Evolutionary conservation across 1,139 yeast genomes (phyloP), one percentile per base, ranked within the genome.

Genomic region (Geotrichum aggregatum): DNA sequence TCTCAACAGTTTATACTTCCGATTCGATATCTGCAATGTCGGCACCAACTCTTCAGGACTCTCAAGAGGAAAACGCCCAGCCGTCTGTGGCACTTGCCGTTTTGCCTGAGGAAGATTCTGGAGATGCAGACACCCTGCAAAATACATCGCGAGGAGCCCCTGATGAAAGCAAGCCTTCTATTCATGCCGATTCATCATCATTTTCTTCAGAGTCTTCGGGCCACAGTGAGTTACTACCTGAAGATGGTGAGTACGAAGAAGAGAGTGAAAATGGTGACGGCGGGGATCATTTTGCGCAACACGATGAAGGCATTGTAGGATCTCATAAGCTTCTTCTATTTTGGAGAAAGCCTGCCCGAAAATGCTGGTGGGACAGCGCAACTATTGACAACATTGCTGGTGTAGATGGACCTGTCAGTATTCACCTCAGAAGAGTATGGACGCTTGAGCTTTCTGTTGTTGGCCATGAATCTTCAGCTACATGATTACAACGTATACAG

Each of bases 311-410:
- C 64, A 65, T 68, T 62, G 73, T 72, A 30, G 75, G 77, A 50
- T 76, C 80, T 3, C 87, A 92, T 33, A 92, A 92, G 66, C 76
- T 92, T 52, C 75, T 92, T 39, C 73, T 92, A 55, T 94, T 92
- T 66, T 92, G 98, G 98, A 78, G 96, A 58, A 92, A 92, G 66
- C 99, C 99, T 0, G 99, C 99, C 1, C 78, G 98, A 64, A 92
- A 92, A 66, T 92, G 99, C 71, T 92, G 99, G 99, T 92, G 99
- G 99, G 84, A 84, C 47, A 61, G 66, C 21, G 58, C 84, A 62
- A 81, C 80, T 44, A 72, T 75, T 46, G 72, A 82, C 18, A 24
- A 42, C 34, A 16, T 48, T 30, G 34, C 45, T 4, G 44, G 44
- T 3, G 49, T 50, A 3, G 76, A 75, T 5, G 67, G 63, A 13